These are phyloP conservation scores for Mercurialis annua DNA, from an alignment of 345 rosid species.

Conservation along the genomic window DNA sequence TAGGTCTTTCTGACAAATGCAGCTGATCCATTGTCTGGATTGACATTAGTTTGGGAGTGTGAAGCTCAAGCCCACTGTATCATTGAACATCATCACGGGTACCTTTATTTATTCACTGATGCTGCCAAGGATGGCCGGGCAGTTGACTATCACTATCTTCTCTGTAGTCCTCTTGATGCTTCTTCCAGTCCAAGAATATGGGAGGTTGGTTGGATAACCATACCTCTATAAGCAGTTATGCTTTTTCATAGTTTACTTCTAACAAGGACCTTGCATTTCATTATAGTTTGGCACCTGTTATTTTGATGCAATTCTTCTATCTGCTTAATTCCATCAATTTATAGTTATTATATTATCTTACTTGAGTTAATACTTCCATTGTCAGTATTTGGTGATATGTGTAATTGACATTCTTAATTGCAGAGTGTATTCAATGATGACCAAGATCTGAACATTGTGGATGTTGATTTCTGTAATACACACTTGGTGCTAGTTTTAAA, in stretches of 20 bases:
- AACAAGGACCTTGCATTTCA: not conserved
- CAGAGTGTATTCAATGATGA: conserved; percentile 62
- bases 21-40: conserved; percentile 79
- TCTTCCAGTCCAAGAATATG: conserved; percentile 54
- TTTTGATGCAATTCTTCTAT: not conserved
- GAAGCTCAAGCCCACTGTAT: conserved; percentile 76
- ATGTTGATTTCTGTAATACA: conserved; percentile 84
- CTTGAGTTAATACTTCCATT: not conserved
- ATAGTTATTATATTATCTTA: conserved; percentile 3
- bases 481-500: conserved; percentile 59
- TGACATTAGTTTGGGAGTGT: conserved; percentile 80
- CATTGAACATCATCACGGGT: conserved; percentile 87
- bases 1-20: conserved; percentile 95
- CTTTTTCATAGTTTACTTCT: not conserved
- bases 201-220: conserved; percentile 60
- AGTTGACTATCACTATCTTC: conserved; percentile 77
- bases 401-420: conserved; percentile 12
- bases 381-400: not conserved
- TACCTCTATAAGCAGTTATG: not conserved
- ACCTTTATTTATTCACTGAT: conserved; percentile 80
- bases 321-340: not conserved
- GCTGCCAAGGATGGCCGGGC: conserved; percentile 57
- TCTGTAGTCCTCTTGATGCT: conserved; percentile 48
- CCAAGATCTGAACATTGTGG: conserved; percentile 56
- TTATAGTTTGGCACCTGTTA: not conserved